Percentiles rank a stretch among this genome's conserved stretches.
These are phyloP conservation scores for Erigeron canadensis DNA, from an alignment of 129 eudicot species.

Conservation along the genomic window DNA sequence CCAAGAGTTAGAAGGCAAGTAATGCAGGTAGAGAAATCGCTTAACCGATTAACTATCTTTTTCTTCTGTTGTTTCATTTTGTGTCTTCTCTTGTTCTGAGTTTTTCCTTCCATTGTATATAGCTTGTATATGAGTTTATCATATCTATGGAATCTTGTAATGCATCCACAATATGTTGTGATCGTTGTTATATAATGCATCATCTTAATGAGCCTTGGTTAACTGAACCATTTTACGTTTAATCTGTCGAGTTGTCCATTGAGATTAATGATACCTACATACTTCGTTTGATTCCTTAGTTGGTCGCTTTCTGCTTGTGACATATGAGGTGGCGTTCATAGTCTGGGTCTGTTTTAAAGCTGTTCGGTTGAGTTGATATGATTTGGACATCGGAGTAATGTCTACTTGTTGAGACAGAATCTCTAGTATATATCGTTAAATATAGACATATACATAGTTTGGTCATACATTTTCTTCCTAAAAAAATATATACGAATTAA, in stretches of 20 bases:
- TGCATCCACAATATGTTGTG: not conserved
- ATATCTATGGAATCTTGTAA: not conserved
- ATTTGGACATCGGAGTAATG: too few species aligned
- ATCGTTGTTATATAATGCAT: not conserved
- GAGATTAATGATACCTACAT: too few species aligned
- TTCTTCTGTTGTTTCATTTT: constrained; percentile 66
- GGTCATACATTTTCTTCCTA: too few species aligned
- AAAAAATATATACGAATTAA: too few species aligned
- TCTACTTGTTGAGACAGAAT: too few species aligned
- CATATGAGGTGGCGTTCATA: too few species aligned
- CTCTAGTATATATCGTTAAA: too few species aligned
- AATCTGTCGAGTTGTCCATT: not conserved
- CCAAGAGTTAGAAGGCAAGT: constrained; percentile 81
- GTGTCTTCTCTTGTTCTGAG: constrained; percentile 81
- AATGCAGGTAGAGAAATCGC: constrained; percentile 74
- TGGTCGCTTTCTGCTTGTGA: too few species aligned
- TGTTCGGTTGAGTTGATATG: too few species aligned
- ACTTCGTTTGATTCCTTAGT: too few species aligned
- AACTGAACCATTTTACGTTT: not conserved
- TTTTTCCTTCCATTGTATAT: constrained; percentile 17
- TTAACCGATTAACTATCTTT: constrained; percentile 68
- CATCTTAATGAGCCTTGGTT: not conserved
- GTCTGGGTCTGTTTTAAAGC: too few species aligned
- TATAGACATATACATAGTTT: too few species aligned
- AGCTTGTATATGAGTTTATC: constrained; percentile 13